Evolutionary conservation across 2,329 filamentous ascomycete species (phyloP).

Genomic region (Pochonia chlamydosporia): DNA sequence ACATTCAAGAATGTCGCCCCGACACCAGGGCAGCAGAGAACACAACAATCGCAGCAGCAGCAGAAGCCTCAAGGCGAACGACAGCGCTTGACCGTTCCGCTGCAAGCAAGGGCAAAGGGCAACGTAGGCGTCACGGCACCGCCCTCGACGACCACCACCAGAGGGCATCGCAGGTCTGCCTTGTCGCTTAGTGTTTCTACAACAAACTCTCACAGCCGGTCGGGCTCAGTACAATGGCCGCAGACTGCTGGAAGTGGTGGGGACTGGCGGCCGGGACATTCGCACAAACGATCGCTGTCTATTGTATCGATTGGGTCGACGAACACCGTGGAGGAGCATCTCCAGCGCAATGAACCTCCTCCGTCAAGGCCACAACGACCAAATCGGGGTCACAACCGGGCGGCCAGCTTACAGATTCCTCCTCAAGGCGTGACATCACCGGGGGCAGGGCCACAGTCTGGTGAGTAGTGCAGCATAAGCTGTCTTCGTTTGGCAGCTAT

Average conservation of each 20-base stretch:
- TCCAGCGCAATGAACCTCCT: slow-evolving; percentile 34
- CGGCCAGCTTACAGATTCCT: slow-evolving; percentile 72
- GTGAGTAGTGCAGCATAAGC: slow-evolving; percentile 21
- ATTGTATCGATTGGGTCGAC: slow-evolving; percentile 70
- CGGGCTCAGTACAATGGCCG: slow-evolving; percentile 43
- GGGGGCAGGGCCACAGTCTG: slow-evolving; percentile 33
- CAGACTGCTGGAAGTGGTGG: slow-evolving; percentile 21
- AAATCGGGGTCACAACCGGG: slow-evolving; percentile 63
- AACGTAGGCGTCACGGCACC: slow-evolving; percentile 39
- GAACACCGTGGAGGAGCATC: slow-evolving; percentile 41
- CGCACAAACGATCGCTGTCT: slow-evolving; percentile 71
- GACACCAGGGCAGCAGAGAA: slow-evolving; percentile 27
- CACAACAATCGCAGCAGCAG: slow-evolving; percentile 15
- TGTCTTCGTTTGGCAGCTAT: background rate
- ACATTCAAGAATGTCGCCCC: slow-evolving; percentile 84
- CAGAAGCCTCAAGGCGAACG: slow-evolving; percentile 23
- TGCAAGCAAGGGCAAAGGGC: slow-evolving; percentile 35
- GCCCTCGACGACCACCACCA: slow-evolving; percentile 31
- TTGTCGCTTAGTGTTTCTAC: slow-evolving; percentile 57
- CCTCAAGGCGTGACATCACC: slow-evolving; percentile 34
- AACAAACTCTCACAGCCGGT: slow-evolving; percentile 36
- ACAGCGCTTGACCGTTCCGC: slow-evolving; percentile 35
- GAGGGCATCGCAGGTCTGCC: slow-evolving; percentile 59
- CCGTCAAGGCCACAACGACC: slow-evolving; percentile 42
- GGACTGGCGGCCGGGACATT: slow-evolving; percentile 39